Base-by-base conservation (phyloP, 192 early-diverging fungal genomes). In the Coemansia sp. region DNA sequence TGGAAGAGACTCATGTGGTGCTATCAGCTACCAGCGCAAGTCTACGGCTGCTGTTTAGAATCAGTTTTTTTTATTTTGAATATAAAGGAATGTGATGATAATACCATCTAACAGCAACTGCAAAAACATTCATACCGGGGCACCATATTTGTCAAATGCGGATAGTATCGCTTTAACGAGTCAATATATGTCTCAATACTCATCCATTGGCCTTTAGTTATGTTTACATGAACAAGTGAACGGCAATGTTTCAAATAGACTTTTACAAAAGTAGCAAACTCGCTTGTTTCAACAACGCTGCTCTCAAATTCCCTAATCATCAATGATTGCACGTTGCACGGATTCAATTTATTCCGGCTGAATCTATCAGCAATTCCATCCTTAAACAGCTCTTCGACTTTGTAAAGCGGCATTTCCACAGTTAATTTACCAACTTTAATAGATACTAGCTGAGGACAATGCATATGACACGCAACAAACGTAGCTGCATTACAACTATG, bases 11-110 rank as follows among this genome's bases (percentile, higher is more conserved):
- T 60, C 75, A 9, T 85, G 84, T 61, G 33, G 54, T 8, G 58
- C 61, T 28, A 83, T 83, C 53, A 77, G 72, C 59, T 83, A 83
- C 59, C 75, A 77, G 60, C 74, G 62, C 34, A 81, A 81, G 33
- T 68, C 68, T 33, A 64, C 58, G 0, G 17, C 33, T 32, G 12
- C 34, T 59, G 15, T 0, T 14, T 35, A 59, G 57, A 59, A n/a
- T 15, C 17, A 11, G 9, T 15, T 48, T 48, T 8, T 48, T 3
- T 48, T 5, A 9, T 41, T 41, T 41, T 41, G 22, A 28, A 1
- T 28, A 28, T 1, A 28, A 28, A 28, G 0, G 22, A 28, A 28
- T 28, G 22, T 1, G 22, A 28, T 28, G 22, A 28, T 28, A 28
- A 28, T 28, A 28, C 22, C 22, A 28, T 28, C 1, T 28, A 28